phyloP scores from a whole-genome alignment of 805 yeast genomes.

The Dipodascus albidus region DNA sequence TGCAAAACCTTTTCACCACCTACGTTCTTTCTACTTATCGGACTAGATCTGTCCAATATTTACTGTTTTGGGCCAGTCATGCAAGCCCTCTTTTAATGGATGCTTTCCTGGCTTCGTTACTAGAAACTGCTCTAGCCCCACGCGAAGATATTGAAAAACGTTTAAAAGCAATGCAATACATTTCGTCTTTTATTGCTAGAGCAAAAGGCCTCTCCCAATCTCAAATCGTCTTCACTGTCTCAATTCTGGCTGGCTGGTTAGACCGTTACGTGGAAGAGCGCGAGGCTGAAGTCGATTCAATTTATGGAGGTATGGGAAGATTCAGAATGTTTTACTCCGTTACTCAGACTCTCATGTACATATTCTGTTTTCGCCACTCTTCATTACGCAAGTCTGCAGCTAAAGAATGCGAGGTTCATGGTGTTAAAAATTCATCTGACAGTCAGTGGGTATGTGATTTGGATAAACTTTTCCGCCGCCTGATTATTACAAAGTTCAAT shows the following conservation, averaged over 20 bases:
- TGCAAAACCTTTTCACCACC: conserved; percentile 65
- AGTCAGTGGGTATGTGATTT: conserved; percentile 64
- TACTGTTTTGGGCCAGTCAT: conserved; percentile 73
- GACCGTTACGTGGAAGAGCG: conserved; percentile 72
- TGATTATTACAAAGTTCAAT: conserved; percentile 78
- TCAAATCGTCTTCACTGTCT: conserved; percentile 73
- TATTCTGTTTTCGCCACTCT: conserved; percentile 79
- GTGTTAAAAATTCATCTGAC: conserved; percentile 9
- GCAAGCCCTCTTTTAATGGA: conserved; percentile 74
- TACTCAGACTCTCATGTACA: conserved; percentile 80
- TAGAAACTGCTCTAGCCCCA: conserved; percentile 71
- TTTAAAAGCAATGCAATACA: conserved; percentile 82
- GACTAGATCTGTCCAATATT: conserved; percentile 78
- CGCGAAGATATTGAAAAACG: conserved; percentile 61
- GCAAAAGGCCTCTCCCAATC: conserved; percentile 59
- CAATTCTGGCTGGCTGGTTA: conserved; percentile 75
- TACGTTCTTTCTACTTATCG: conserved; percentile 86
- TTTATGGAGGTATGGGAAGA: conserved; percentile 72
- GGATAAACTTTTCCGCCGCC: conserved; percentile 78
- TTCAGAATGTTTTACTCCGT: conserved; percentile 84
- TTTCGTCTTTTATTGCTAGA: conserved; percentile 82
- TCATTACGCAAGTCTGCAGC: conserved; percentile 32
- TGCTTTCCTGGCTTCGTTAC: conserved; percentile 66
- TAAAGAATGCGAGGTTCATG: conserved; percentile 15
- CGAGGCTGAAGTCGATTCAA: conserved; percentile 64